phyloP scores from a whole-genome alignment of 768 basidiomycete species.

The Amanita inopinata region DNA sequence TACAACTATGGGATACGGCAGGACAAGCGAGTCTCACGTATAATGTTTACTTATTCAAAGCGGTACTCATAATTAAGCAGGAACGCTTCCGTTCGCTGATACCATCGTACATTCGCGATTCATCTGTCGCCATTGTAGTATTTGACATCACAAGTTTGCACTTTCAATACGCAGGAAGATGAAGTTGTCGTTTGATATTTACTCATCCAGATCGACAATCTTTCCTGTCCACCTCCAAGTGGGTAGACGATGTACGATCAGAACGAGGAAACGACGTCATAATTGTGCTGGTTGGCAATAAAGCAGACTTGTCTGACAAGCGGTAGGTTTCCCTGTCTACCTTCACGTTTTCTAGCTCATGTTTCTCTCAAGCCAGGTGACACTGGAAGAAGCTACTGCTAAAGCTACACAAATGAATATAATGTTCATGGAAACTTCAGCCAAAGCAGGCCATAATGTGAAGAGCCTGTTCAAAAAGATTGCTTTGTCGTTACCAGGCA shows the following conservation, averaged over 20 bases:
- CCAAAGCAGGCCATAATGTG: conserved; percentile 98
- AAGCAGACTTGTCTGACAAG: conserved; percentile 97
- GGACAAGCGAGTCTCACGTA: conserved; percentile 56
- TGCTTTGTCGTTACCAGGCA: conserved; percentile 93
- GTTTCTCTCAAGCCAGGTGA: conserved; percentile 82
- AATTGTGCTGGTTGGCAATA: conserved; percentile 97
- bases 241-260: conserved; percentile 98
- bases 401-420: conserved; percentile 86
- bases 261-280: conserved; percentile 97
- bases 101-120: conserved; percentile 98
- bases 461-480: conserved; percentile 99
- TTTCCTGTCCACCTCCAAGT: conserved; percentile 97
- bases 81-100: conserved; percentile 97
- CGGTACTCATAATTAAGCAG: conserved; percentile 27
- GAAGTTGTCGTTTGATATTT: conserved; percentile 1
- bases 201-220: conserved; percentile 73
- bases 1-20: conserved; percentile 99
- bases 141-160: conserved; percentile 91
- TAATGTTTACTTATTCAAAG: neutral
- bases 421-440: conserved; percentile 99
- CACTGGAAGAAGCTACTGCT: conserved; percentile 90
- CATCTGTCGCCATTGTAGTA: conserved; percentile 96
- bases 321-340: conserved; percentile 48
- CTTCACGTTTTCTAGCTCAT: conserved; percentile 8
- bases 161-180: conserved; percentile 7